phyloP scores from a whole-genome alignment of 2,329 filamentous ascomycete genomes.

The Colletotrichum lini region DNA sequence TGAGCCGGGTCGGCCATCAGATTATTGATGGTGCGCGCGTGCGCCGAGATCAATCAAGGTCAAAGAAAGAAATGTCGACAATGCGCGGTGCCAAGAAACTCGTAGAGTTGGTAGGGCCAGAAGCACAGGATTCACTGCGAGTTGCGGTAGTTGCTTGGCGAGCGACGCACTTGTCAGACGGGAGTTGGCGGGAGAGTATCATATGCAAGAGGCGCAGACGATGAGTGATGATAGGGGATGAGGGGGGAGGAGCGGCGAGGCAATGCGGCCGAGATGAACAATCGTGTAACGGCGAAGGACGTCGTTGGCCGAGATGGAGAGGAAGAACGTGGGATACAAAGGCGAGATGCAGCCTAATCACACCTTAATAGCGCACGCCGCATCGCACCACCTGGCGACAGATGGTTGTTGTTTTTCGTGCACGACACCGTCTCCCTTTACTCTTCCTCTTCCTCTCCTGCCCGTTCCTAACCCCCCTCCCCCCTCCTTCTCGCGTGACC shows the following conservation, averaged over 20 bases:
- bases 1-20: not conserved
- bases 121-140: not conserved
- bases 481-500: not conserved
- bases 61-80: not conserved
- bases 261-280: not conserved
- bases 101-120: not conserved
- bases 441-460: not conserved
- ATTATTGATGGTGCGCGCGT: not conserved
- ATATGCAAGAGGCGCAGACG: not conserved
- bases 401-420: not conserved
- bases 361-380: not conserved
- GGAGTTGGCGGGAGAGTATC: not conserved
- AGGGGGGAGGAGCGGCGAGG: too few species aligned
- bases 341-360: too few species aligned
- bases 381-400: not conserved
- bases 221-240: not conserved
- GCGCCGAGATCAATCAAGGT: not conserved
- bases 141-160: conserved; percentile 20
- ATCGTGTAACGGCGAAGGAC: not conserved
- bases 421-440: not conserved
- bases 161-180: conserved; percentile 9
- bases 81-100: not conserved
- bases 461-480: not conserved
- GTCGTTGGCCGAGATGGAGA: not conserved
- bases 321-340: not conserved